Base-by-base conservation (phyloP, 345 rosid species). In the Gynandropsis gynandra region DNA sequence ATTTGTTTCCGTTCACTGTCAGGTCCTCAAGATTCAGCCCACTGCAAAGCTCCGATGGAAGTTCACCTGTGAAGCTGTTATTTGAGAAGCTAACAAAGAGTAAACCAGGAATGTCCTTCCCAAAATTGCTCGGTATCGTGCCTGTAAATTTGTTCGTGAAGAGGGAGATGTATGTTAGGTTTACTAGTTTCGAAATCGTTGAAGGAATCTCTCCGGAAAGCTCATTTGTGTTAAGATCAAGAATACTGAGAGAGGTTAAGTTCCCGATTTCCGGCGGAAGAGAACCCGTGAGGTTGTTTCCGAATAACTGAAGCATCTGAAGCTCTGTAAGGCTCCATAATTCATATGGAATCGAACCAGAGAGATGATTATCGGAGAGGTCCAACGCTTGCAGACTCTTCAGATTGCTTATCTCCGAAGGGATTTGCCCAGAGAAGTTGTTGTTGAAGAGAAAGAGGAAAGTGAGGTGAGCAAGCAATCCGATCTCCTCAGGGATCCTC, bases 31-130 rank as follows among this genome's bases (percentile, higher is more conserved):
- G 77, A 33, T 20, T 35, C 7, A 64, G 17, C 15, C 80, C 71
- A 8, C 79, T 69, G 59, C 92, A 83, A 21, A 80, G 16, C 9
- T 76, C 79, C 4, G 74, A 71, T 0, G 87, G 85, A 63, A 80
- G 54, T 54, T 78, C 83, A 33, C 85, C 85, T 0, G 62, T 15
- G 72, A 83, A 83, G 58, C 66, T 76, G 70, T 83, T 83, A 67
- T 71, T 49, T 0, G 93, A 74, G 56, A 83, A 69, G 70, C 83
- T 67, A 15, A 68, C 83, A 50, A 40, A 14, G 11, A 0, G 0
- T 63, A 83, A 45, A 13, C n/a, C n/a, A 44, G 71, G 81, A 52
- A 59, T 76, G 31, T 69, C 20, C 64, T 71, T 78, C 47, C 93
- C 93, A 13, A 83, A 66, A 54, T 78, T 81, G 0, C 14, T 52